Conservation (phyloP, 805 yeast species). For the Candida mattraensis region DNA sequence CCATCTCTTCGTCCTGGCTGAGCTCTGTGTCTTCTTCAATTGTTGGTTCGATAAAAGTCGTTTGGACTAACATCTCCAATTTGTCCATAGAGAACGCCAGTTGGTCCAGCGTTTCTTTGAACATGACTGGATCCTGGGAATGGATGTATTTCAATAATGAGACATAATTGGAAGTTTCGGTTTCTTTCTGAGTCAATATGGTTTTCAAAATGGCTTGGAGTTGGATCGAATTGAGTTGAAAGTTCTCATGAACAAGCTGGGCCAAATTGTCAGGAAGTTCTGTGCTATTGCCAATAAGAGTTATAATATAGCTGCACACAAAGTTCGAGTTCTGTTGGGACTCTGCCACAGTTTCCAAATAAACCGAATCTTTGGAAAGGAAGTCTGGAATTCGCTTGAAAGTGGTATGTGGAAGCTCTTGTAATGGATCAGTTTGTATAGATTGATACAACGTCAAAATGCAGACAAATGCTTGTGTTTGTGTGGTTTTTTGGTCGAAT, state of each 20-base stretch:
- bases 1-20: conserved; percentile 28
- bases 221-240: conserved; percentile 21
- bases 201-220: conserved; percentile 24
- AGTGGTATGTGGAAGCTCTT: conserved; percentile 26
- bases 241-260: conserved; percentile 9
- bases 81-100: conserved; percentile 39
- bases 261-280: conserved; percentile 13
- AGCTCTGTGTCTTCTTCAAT: conserved; percentile 15
- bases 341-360: conserved; percentile 19
- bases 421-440: conserved; percentile 33
- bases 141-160: conserved; percentile 39
- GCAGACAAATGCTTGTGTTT: conserved; percentile 44
- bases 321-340: conserved; percentile 25
- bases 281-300: conserved; percentile 20
- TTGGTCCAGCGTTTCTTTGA: conserved; percentile 39
- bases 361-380: conserved; percentile 19
- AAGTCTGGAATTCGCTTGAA: conserved; percentile 26
- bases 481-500: conserved; percentile 22
- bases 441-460: conserved; percentile 51
- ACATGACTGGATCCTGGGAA: conserved; percentile 36
- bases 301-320: conserved; percentile 29
- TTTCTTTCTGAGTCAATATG: conserved; percentile 19
- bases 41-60: conserved; percentile 45
- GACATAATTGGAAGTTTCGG: conserved; percentile 26
- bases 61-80: conserved; percentile 67